Conservation (phyloP, 352 stramenopile genomes). For the Globisporangium viniferum region DNA sequence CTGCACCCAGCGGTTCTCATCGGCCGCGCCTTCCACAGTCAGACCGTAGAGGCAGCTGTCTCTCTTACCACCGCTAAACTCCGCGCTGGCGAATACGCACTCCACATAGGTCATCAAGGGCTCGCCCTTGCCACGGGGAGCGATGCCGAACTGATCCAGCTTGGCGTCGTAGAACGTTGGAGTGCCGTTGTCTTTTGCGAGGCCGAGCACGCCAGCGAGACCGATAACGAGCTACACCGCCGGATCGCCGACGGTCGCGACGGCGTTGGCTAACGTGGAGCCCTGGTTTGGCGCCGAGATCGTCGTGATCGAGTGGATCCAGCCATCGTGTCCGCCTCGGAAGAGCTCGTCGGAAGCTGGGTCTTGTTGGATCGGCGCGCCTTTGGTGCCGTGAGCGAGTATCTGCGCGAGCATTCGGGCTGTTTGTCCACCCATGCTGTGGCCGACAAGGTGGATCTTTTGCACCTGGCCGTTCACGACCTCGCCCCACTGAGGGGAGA, state of each 20-base stretch:
- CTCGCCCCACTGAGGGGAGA: constrained; percentile 38
- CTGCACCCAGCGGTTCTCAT: constrained; percentile 15
- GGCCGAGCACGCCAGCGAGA: constrained; percentile 6
- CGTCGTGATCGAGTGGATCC: constrained; percentile 34
- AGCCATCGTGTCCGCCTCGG: constrained; percentile 21
- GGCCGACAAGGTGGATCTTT: constrained; percentile 35
- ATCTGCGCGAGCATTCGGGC: constrained; percentile 39
- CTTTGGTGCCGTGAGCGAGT: constrained; percentile 29
- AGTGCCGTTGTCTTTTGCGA: background rate
- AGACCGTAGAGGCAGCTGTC: constrained; percentile 16
- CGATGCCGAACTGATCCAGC: constrained; percentile 15
- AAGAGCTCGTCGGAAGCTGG: constrained; percentile 21
- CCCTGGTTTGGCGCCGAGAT: constrained; percentile 23
- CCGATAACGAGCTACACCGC: constrained; percentile 14
- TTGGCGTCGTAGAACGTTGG: constrained; percentile 18
- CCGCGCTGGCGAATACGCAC: constrained; percentile 1
- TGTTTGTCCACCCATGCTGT: constrained; percentile 46
- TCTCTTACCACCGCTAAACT: constrained; percentile 4
- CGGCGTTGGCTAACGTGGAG: constrained; percentile 19
- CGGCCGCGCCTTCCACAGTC: background rate
- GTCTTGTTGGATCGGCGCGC: constrained; percentile 24
- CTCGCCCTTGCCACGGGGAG: background rate
- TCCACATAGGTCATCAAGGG: constrained; percentile 6
- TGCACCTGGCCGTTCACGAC: constrained; percentile 31
- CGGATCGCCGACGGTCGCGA: constrained; percentile 16